phyloP scores from a whole-genome alignment of 164 flowering plant species.

The Hamamelis virginiana region DNA sequence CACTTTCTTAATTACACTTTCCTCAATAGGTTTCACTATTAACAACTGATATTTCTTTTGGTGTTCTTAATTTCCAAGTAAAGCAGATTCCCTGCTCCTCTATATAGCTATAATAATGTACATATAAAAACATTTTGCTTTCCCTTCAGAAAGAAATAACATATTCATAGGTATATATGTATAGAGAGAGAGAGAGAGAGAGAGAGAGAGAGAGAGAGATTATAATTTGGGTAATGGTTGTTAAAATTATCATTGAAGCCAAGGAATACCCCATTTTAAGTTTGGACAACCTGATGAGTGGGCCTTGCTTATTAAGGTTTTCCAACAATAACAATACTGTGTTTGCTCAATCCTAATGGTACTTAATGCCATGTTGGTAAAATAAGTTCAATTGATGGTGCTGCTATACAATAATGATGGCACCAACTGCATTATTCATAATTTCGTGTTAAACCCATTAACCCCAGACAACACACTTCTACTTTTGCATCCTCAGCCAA shows the following conservation, averaged over 20 bases:
- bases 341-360: background rate
- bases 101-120: no score
- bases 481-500: background rate
- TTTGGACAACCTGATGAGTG: background rate
- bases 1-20: no score
- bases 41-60: no score
- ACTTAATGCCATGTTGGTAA: background rate
- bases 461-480: background rate
- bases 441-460: background rate
- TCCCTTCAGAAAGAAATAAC: no score
- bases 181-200: background rate
- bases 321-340: background rate
- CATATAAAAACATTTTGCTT: no score
- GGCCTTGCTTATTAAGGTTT: background rate
- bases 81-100: no score
- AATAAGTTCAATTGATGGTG: background rate
- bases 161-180: no score
- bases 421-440: background rate
- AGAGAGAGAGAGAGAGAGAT: no score
- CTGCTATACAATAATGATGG: background rate
- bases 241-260: background rate
- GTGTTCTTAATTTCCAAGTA: no score
- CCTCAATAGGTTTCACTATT: no score
- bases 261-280: background rate
- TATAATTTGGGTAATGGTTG: background rate